These are phyloP conservation scores for Globisporangium ultimum DNA, from an alignment of 352 stramenopile genomes.

Conservation along the genomic window DNA sequence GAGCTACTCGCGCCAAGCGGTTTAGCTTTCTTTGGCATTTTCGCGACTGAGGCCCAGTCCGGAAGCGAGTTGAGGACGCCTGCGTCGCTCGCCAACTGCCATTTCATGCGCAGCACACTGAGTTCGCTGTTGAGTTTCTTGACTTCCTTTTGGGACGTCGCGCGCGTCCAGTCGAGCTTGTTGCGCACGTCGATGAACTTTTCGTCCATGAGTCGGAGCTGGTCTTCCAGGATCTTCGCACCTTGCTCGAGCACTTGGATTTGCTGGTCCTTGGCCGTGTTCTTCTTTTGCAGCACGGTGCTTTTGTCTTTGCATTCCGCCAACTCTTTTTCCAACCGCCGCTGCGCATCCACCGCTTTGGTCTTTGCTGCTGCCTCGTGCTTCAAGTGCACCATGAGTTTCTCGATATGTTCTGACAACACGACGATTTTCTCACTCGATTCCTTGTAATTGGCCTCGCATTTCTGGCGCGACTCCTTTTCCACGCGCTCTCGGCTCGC, in stretches of 20 bases:
- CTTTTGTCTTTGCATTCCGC: slow-evolving; percentile 60
- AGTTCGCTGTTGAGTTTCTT: slow-evolving; percentile 68
- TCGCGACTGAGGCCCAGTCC: slow-evolving; percentile 35
- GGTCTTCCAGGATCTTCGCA: slow-evolving; percentile 93
- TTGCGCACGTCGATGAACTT: slow-evolving; percentile 96
- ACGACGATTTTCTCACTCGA: slow-evolving; percentile 85
- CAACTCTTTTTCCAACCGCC: slow-evolving; percentile 80
- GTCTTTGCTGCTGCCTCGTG: slow-evolving; percentile 94
- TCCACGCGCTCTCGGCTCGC: slow-evolving; percentile 76
- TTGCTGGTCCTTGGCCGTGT: slow-evolving; percentile 76
- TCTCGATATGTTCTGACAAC: slow-evolving; percentile 95
- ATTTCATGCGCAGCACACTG: slow-evolving; percentile 66
- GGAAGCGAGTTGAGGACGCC: slow-evolving; percentile 37
- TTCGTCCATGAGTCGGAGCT: slow-evolving; percentile 96
- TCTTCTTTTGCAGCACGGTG: slow-evolving; percentile 72
- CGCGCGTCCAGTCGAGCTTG: slow-evolving; percentile 94
- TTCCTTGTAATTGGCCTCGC: slow-evolving; percentile 58
- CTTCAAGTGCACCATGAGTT: slow-evolving; percentile 96
- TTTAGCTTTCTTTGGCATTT: slow-evolving; percentile 28
- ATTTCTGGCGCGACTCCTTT: slow-evolving; percentile 81
- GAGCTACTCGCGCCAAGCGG: slow-evolving; percentile 50
- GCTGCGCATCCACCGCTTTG: slow-evolving; percentile 71
- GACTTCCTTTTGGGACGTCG: slow-evolving; percentile 81
- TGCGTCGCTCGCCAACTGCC: slow-evolving; percentile 64
- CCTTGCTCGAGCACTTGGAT: slow-evolving; percentile 92